Percentiles rank a stretch among this genome's conserved stretches.
These are phyloP conservation scores for Copromyces sp. DNA, from an alignment of 495 filamentous ascomycete genomes.

Conservation along the genomic window DNA sequence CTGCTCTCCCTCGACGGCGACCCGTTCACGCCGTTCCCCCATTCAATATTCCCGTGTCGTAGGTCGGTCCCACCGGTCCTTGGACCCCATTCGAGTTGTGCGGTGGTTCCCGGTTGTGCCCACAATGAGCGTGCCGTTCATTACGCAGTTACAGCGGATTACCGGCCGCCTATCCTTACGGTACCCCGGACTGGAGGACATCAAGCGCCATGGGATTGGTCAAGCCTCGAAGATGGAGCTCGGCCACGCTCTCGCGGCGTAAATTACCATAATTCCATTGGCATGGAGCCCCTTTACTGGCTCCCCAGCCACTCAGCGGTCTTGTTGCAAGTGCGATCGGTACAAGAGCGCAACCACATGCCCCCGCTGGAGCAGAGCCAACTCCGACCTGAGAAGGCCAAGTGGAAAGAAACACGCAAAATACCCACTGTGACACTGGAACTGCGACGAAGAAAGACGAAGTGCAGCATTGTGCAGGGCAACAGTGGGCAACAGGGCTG, in stretches of 20 bases:
- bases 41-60: not conserved
- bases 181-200: not conserved
- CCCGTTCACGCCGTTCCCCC: not conserved
- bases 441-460: not conserved
- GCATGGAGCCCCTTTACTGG: not conserved
- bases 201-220: not conserved
- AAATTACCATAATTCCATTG: not conserved
- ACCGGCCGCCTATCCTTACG: not conserved
- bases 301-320: not conserved
- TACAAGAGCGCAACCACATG: not conserved
- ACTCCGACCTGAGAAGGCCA: not conserved
- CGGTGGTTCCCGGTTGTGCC: not conserved
- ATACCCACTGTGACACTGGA: not conserved
- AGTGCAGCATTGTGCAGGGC: not conserved
- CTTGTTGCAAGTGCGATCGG: not conserved
- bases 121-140: not conserved
- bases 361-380: not conserved
- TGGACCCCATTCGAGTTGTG: not conserved
- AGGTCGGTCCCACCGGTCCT: not conserved
- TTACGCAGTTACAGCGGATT: not conserved
- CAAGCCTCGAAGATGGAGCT: not conserved
- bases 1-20: not conserved
- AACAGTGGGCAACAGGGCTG: not conserved
- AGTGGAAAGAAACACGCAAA: not conserved
- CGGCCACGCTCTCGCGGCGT: not conserved